These are phyloP conservation scores for Nicotiana tabacum DNA, from an alignment of 257 asterid genomes.

Conservation along the genomic window DNA sequence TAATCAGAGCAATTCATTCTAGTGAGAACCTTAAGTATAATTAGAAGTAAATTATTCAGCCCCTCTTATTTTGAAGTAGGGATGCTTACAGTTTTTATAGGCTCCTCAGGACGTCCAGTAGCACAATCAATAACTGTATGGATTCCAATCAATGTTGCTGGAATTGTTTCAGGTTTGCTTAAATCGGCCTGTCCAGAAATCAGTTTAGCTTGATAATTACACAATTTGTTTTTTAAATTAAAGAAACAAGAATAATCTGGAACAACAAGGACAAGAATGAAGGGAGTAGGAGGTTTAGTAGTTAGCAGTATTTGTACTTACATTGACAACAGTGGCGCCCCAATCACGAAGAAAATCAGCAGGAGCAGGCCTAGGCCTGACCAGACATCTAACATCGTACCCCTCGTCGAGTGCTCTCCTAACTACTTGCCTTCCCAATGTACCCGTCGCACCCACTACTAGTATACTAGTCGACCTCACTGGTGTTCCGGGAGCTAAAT, in stretches of 20 bases:
- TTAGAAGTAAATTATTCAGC: background rate
- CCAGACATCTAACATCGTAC: constrained; percentile 91
- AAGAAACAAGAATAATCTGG: no score
- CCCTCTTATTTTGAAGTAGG: background rate
- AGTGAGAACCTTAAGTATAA: background rate
- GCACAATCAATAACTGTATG: constrained; percentile 98
- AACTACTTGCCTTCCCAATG: constrained; percentile 92
- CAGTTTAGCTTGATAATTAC: constrained; percentile 1
- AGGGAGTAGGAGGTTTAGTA: no score
- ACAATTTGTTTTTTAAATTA: no score
- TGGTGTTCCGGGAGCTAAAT: constrained; percentile 92
- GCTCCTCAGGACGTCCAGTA: constrained; percentile 98
- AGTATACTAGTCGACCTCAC: constrained; percentile 81
- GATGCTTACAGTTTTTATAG: constrained; percentile 77
- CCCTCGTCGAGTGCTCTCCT: constrained; percentile 96
- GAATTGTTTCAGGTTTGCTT: constrained; percentile 93
- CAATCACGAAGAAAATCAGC: constrained; percentile 98
- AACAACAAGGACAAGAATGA: no score
- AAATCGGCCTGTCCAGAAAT: constrained; percentile 78
- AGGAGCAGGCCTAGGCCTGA: constrained; percentile 95
- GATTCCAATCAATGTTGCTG: constrained; percentile 89
- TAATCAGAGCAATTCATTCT: background rate
- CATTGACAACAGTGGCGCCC: constrained; percentile 99
- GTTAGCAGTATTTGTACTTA: constrained; percentile 6
- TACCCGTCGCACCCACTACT: constrained; percentile 95